A percentile compares a stretch with the other conserved stretches of the same genome.
Evolutionary conservation across 805 yeast species (phyloP).

Genomic region (Vanderwaltozyma polyspora): DNA sequence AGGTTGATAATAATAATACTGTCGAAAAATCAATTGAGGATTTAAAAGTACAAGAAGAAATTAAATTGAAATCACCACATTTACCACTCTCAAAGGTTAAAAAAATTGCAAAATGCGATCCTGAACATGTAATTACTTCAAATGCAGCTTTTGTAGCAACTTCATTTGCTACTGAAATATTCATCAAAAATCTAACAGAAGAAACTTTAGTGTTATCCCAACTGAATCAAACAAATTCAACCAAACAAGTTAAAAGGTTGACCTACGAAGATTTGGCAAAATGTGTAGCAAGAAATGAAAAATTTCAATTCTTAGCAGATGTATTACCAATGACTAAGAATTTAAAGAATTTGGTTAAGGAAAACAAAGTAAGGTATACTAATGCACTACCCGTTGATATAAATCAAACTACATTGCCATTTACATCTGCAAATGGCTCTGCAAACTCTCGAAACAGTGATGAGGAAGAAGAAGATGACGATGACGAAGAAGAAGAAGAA

Average conservation of each 20-base stretch:
- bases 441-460: too few relatives aligned
- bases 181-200: constrained; percentile 14
- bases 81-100: constrained; percentile 21
- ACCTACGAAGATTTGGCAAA: constrained; percentile 18
- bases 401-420: constrained; percentile 11
- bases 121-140: constrained; percentile 15
- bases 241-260: constrained; percentile 6
- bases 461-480: constrained; percentile 7
- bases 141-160: constrained; percentile 18
- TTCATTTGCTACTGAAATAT: constrained; percentile 19
- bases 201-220: constrained; percentile 17
- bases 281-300: constrained; percentile 10
- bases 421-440: background rate
- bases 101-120: constrained; percentile 20
- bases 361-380: constrained; percentile 21
- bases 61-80: constrained; percentile 3
- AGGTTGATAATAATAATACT: constrained; percentile 1
- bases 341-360: constrained; percentile 14
- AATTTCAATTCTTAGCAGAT: constrained; percentile 17
- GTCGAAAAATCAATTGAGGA: too few relatives aligned
- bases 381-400: background rate
- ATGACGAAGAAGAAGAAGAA: constrained; percentile 9
- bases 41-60: background rate
- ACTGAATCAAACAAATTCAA: constrained; percentile 2
- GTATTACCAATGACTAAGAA: constrained; percentile 18